Base-by-base conservation (phyloP, 345 rosid species). In the Anacardium occidentale region DNA sequence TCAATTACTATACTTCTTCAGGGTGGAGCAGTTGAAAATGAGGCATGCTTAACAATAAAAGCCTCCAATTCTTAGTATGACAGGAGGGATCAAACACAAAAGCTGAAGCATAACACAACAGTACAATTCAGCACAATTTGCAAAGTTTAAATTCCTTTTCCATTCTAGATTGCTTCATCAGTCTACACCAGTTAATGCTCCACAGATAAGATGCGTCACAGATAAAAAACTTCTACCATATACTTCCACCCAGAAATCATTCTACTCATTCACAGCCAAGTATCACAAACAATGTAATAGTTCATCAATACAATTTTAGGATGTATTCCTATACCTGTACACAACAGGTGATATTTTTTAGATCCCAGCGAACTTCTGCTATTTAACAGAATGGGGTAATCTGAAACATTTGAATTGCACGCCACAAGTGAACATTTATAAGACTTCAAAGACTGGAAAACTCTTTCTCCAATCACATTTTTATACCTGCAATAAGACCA, bases 301-400 rank as follows among this genome's bases (percentile, higher is more conserved):
- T 64, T 64, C 10, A 26, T 12, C 37, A 59, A 29, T 47, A 32
- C 34, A 13, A 29, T 61, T 34, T 22, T 18, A 3, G n/a, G 3
- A 42, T 15, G 1, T 17, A 14, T 26, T 59, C 26, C 14, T 58
- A 24, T 73, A 81, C 84, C 75, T 68, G 63, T 58, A 68, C 65
- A 71, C 21, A 26, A 57, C 24, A 29, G 25, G 66, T 51, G 68
- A 50, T 17, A 54, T 58, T 56, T 72, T 65, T 32, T 11, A 47
- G 59, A 62, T 22, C 63, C 66, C 20, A 22, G 47, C 5, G 66
- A 58, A 29, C 32, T 29, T 14, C 34, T 10, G 20, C 83, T 55
- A 15, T 52, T 42, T 18, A 70, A 42, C 64, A 74, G 62, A n/a
- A 5, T 37, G 2, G 71, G 78, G 8, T 17, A 74, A 14, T 53